Base-by-base conservation (phyloP, 306 rosid genomes). In the Rosa persica region DNA sequence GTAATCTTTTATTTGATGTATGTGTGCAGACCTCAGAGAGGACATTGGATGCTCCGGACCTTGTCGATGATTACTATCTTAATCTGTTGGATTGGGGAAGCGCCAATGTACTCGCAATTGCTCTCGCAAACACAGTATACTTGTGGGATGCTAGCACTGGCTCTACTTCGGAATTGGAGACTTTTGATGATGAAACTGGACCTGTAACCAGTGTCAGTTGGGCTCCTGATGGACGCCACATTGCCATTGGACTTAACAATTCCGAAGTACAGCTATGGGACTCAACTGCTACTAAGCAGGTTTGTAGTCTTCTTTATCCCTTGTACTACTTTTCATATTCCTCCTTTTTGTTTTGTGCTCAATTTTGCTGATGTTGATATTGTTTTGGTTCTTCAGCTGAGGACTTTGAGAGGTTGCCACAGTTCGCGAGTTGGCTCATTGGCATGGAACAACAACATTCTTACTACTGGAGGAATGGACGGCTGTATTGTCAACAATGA, bases 211-310 rank as follows among this genome's bases (percentile, higher is more conserved):
- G 96, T 68, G 89, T 92, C 16, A 79, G 82, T 61, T 92, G 97
- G 97, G 93, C 97, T 9, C 90, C 96, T 15, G 92, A 92, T 84
- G 97, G 97, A 10, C 86, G 87, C 20, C 92, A 88, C 76, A 54
- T 93, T 30, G 97, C 93, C 15, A 23, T 92, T 81, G 96, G 93
- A 62, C 83, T 92, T 62, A 87, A 90, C 88, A 90, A 85, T 44
- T 90, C 93, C 20, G 86, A 74, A 75, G 94, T 93, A 36, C 97
- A 93, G 83, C 70, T 93, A 0, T 93, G 97, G 97, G 97, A 93
- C 80, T 86, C 94, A 17, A 34, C 80, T 9, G 25, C 91, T 20
- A 44, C 61, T 8, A 73, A 76, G 73, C 88, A 86, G 91, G 97
- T 92, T 62, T 8, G 22, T 80, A 42, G 23, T 19, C 17, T 64